Percentiles rank a stretch among this genome's conserved stretches.
Conservation (phyloP, 23 red algal species). For the Gracilaria vermiculophylla region DNA sequence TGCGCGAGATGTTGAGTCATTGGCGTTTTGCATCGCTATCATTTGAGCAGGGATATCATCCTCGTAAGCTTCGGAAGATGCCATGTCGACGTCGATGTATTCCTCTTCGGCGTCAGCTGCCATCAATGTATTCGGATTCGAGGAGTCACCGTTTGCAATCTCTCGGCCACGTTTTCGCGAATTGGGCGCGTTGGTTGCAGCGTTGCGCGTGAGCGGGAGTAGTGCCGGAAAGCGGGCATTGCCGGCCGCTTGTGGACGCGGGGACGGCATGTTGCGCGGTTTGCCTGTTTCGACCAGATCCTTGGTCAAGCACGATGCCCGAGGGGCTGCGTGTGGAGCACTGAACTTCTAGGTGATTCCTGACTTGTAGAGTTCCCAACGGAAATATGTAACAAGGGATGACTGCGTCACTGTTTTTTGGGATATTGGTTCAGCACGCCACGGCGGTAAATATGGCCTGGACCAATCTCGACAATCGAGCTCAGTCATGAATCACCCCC, state of each 20-base stretch:
- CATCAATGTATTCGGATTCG: slow-evolving; percentile 9
- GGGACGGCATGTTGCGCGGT: background rate
- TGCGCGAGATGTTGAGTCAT: background rate
- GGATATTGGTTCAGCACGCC: too few species aligned
- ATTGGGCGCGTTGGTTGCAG: background rate
- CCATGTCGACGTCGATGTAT: slow-evolving; percentile 23
- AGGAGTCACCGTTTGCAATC: slow-evolving; percentile 3
- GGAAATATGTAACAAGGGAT: too few species aligned
- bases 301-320: too few species aligned
- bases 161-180: slow-evolving; percentile 7
- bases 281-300: too few species aligned
- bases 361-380: too few species aligned
- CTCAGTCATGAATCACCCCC: too few species aligned
- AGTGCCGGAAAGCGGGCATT: slow-evolving; percentile 1
- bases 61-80: background rate
- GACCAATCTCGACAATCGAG: too few species aligned
- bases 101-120: slow-evolving; percentile 17
- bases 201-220: slow-evolving; percentile 21
- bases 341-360: too few species aligned
- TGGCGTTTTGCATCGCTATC: background rate
- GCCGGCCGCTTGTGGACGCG: background rate
- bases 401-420: too few species aligned
- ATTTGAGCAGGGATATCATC: slow-evolving; percentile 8
- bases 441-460: too few species aligned
- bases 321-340: too few species aligned